Evolutionary conservation across 345 rosid species (phyloP), one percentile per base, ranked within the genome.

Genomic region (Citrus australasica): DNA sequence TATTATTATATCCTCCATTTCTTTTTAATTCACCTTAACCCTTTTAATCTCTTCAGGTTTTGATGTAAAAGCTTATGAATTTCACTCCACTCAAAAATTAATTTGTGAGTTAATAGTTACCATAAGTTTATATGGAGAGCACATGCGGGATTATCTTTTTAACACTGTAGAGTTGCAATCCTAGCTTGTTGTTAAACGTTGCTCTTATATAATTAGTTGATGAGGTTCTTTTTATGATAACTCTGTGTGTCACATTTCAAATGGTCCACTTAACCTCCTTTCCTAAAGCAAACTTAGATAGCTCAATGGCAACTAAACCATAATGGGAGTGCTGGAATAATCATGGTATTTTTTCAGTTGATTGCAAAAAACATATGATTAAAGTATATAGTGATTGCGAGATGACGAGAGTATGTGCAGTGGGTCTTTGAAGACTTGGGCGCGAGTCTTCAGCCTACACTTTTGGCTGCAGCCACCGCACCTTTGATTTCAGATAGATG

Each of bases 261-360:
- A 77, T 62, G 76, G 72, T 61, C 66, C 59, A 73, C 13, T 40
- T 9, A 60, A 60, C 32, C 25, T 33, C 33, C 58, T 55, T 56
- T 69, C 24, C 40, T n/a, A 68, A n/a, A 82, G 75, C 30, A 58
- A 68, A 75, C 25, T 42, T 24, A 58, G 75, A 75, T 42, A 69
- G 66, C 76, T 76, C 40, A 65, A 42, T 53, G 17, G 61, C 61
- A 79, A 27, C 74, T 60, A 63, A 73, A 71, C 70, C 76, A 59
- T 17, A 38, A 55, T 25, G 51, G 28, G 38, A 66, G 35, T 67
- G 75, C 79, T 67, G 51, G 48, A 75, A 68, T 62, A 68, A 66
- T 38, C 9, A 65, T n/a, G 24, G n/a, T 28, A 40, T 59, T 17
- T 40, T 46, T 28, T 67, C 53, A 25, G 67, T 61, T 60, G 67